These are phyloP conservation scores for Aspergillus sp. DNA, from an alignment of 2,329 filamentous ascomycete species.

Conservation along the genomic window DNA sequence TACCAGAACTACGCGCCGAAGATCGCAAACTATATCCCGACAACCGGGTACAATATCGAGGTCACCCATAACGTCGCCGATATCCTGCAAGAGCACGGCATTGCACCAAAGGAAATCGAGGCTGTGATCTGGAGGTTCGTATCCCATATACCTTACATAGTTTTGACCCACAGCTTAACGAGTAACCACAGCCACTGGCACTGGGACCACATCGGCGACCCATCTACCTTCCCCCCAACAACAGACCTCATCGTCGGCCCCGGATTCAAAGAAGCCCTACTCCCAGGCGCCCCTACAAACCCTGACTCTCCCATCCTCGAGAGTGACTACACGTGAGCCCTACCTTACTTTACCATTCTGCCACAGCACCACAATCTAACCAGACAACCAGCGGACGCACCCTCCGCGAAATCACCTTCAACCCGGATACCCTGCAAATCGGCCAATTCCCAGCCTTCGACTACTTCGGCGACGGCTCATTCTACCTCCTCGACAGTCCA, in stretches of 20 bases:
- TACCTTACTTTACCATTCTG: background rate
- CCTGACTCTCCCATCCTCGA: conserved; percentile 13
- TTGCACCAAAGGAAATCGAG: conserved; percentile 21
- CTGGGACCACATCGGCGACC: conserved; percentile 31
- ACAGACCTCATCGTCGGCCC: conserved; percentile 27
- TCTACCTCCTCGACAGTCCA: conserved; percentile 50
- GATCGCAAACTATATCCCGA: conserved; percentile 18
- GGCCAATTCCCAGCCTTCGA: conserved; percentile 44
- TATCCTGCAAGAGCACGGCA: conserved; percentile 22
- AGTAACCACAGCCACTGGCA: conserved; percentile 25
- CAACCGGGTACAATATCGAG: conserved; percentile 17
- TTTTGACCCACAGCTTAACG: background rate
- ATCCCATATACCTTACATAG: background rate
- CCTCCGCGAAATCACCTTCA: conserved; percentile 21
- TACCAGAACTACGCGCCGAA: conserved; percentile 27
- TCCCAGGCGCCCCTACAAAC: conserved; percentile 23
- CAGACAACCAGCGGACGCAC: conserved; percentile 7
- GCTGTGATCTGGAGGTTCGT: conserved; percentile 25
- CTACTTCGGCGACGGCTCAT: conserved; percentile 57
- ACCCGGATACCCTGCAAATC: conserved; percentile 13
- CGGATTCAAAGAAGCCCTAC: conserved; percentile 19
- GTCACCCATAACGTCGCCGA: conserved; percentile 26
- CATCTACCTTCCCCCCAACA: conserved; percentile 21
- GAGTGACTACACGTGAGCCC: conserved; percentile 17
- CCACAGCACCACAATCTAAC: background rate